A percentile compares a stretch with the other conserved stretches of the same genome.
These are phyloP conservation scores for Hyphodiscus hymeniophilus DNA, from an alignment of 495 filamentous ascomycete species.

Conservation along the genomic window DNA sequence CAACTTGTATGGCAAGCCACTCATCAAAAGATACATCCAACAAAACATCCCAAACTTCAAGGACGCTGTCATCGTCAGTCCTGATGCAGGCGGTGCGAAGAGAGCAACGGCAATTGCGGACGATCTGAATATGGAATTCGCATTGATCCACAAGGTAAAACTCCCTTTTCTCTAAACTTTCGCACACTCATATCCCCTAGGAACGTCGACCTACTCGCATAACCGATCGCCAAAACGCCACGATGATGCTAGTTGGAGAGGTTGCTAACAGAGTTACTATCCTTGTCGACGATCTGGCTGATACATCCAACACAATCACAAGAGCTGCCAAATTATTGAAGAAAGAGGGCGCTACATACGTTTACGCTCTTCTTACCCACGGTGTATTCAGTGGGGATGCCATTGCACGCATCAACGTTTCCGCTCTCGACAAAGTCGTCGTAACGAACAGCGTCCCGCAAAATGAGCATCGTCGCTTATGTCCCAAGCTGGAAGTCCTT, in stretches of 20 bases:
- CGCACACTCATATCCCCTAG: conserved; percentile 43
- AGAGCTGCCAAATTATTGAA: conserved; percentile 94
- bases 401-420: conserved; percentile 86
- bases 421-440: conserved; percentile 79
- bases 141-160: conserved; percentile 92
- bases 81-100: conserved; percentile 95
- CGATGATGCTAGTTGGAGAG: conserved; percentile 97
- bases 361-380: conserved; percentile 89
- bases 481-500: conserved; percentile 83
- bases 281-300: conserved; percentile 87
- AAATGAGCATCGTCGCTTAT: conserved; percentile 62
- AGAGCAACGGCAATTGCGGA: conserved; percentile 96
- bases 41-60: conserved; percentile 79
- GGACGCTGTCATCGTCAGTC: conserved; percentile 87
- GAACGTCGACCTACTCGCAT: conserved; percentile 95
- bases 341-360: conserved; percentile 79
- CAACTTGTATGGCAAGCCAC: conserved; percentile 83
- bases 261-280: conserved; percentile 76
- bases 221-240: conserved; percentile 88
- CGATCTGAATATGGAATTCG: conserved; percentile 84
- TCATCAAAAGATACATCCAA: conserved; percentile 85
- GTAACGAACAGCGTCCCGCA: conserved; percentile 95
- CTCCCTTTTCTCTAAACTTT: conserved; percentile 16
- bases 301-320: conserved; percentile 95
- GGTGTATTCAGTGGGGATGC: conserved; percentile 92